Evolutionary conservation across 164 flowering plant genomes (phyloP).

Genomic region (Buxus sempervirens): DNA sequence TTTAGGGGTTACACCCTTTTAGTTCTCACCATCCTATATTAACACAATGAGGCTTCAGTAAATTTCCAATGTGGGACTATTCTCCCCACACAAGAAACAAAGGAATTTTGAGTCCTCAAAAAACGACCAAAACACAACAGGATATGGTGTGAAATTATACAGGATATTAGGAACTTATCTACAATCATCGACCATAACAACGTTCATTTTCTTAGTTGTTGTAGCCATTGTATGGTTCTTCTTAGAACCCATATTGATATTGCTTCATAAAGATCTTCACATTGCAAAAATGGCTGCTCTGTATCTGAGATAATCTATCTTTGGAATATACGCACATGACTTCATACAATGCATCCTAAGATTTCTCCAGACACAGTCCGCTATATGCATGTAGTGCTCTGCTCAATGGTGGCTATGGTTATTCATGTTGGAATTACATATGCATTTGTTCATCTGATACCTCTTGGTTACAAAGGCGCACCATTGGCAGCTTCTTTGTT

Average conservation of each 20-base stretch:
- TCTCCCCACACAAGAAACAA: too few species aligned
- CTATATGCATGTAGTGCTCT: conserved; percentile 35
- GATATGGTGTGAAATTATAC: conserved; percentile 47
- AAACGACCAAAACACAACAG: too few species aligned
- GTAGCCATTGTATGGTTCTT: conserved; percentile 52
- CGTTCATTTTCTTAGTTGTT: conserved; percentile 35
- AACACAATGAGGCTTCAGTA: too few species aligned
- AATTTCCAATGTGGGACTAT: too few species aligned
- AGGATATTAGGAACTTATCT: conserved; percentile 52
- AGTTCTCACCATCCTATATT: too few species aligned
- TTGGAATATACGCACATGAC: conserved; percentile 53
- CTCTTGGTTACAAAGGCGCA: conserved; percentile 50
- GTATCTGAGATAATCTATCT: conserved; percentile 44
- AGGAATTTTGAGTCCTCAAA: too few species aligned
- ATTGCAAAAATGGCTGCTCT: conserved; percentile 42
- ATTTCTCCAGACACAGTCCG: conserved; percentile 60
- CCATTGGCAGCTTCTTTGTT: conserved; percentile 54
- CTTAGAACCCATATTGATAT: conserved; percentile 39
- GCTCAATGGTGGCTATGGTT: conserved; percentile 38
- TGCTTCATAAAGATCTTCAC: conserved; percentile 45
- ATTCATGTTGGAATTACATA: conserved; percentile 44
- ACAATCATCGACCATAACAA: conserved; percentile 59
- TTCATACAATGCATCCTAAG: conserved; percentile 47
- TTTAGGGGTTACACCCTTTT: too few species aligned
- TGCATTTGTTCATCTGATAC: conserved; percentile 36